Evolutionary conservation across 805 yeast species (phyloP).

Genomic region (Nakazawaea pomicola): DNA sequence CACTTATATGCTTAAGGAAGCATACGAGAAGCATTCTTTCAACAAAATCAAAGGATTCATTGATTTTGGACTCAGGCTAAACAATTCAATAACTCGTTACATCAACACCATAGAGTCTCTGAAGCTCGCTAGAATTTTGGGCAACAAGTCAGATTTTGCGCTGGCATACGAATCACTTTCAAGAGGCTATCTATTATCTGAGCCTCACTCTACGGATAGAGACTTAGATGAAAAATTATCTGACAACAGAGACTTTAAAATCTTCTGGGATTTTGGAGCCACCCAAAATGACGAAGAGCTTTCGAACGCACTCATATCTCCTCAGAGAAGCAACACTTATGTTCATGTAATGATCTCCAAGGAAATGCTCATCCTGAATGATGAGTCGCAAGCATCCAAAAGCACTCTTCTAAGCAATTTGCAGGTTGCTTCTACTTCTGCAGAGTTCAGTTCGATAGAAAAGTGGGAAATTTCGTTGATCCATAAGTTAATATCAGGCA

Average conservation of each 20-base stretch:
- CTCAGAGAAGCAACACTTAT: conserved; percentile 22
- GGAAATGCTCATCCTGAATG: conserved; percentile 34
- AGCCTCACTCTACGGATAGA: too few relatives aligned
- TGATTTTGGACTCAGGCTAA: conserved; percentile 49
- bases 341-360: conserved; percentile 32
- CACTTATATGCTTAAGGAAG: conserved; percentile 40
- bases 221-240: conserved; percentile 27
- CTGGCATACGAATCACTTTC: conserved; percentile 19
- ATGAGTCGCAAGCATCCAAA: conserved; percentile 21
- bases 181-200: conserved; percentile 13
- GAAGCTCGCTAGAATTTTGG: conserved; percentile 28
- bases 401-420: conserved; percentile 17
- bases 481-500: conserved; percentile 15
- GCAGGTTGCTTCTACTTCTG: neutral
- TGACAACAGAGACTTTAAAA: conserved; percentile 60
- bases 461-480: conserved; percentile 24
- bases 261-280: conserved; percentile 48
- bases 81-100: conserved; percentile 43
- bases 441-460: conserved; percentile 30
- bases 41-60: conserved; percentile 66
- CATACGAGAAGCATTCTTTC: conserved; percentile 55
- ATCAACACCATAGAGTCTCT: conserved; percentile 29
- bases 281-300: conserved; percentile 23
- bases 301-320: conserved; percentile 20
- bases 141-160: conserved; percentile 17